Evolutionary conservation across 225 moss, liverwort and hornwort species (phyloP).

Genomic region (Pleurozium schreberi): DNA sequence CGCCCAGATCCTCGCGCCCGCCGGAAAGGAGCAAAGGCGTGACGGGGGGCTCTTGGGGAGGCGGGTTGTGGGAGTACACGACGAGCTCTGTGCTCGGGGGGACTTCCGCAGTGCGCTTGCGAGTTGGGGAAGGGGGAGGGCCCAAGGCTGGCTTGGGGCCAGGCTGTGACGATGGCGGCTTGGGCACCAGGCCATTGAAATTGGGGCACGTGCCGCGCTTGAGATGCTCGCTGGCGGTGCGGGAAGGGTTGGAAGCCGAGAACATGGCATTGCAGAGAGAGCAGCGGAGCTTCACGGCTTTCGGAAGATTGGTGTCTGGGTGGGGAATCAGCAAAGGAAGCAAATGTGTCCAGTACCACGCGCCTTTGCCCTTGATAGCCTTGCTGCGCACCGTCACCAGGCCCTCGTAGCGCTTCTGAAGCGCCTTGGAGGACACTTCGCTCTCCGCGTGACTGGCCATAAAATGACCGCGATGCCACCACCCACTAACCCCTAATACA

Average conservation of each 20-base stretch:
- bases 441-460: slow-evolving; percentile 27
- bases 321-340: slow-evolving; percentile 66
- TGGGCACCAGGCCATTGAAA: slow-evolving; percentile 67
- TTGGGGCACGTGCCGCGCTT: slow-evolving; percentile 93
- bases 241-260: slow-evolving; percentile 89
- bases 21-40: slow-evolving; percentile 66
- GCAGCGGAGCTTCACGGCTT: slow-evolving; percentile 87
- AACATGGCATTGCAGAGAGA: slow-evolving; percentile 95
- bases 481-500: neutral
- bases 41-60: neutral
- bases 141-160: slow-evolving; percentile 24
- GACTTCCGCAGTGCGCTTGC: slow-evolving; percentile 51
- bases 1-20: slow-evolving; percentile 74
- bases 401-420: slow-evolving; percentile 89
- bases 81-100: slow-evolving; percentile 47
- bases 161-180: slow-evolving; percentile 32
- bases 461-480: neutral
- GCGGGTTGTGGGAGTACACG: slow-evolving; percentile 4
- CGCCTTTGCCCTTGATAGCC: slow-evolving; percentile 91
- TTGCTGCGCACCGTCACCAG: slow-evolving; percentile 83
- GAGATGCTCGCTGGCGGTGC: slow-evolving; percentile 78
- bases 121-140: slow-evolving; percentile 1
- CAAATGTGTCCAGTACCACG: slow-evolving; percentile 94
- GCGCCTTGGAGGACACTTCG: slow-evolving; percentile 42
- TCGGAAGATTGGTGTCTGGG: slow-evolving; percentile 64